Evolutionary conservation across 345 rosid species (phyloP), one percentile per base, ranked within the genome.

Genomic region (Acer yangbiense): DNA sequence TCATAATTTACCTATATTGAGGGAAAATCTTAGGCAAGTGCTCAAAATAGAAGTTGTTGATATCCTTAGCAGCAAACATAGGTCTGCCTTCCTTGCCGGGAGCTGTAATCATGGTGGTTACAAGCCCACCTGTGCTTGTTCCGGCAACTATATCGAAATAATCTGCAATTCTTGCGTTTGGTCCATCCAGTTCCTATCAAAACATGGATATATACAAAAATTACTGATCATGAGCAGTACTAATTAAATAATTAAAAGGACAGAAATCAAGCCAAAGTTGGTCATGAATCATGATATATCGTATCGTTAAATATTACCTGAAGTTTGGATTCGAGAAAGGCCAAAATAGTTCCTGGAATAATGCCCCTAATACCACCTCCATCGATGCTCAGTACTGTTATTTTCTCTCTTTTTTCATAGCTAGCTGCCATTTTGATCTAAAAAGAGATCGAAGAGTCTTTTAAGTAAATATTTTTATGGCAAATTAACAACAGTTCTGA

Each of bases 311-410:
- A 43, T 43, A 9, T 10, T 46, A 72, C 75, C 20, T 72, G 75
- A 58, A 72, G 75, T 44, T 72, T 72, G 48, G 65, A 55, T 72
- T 72, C 75, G 55, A 72, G 75, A 44, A 27, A 69, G 27, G 76
- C 72, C 9, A 80, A 76, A 27, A 69, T 20, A 12, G 71, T 57
- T 18, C 57, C 79, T 2, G 83, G 83, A 65, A 80, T 80, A 1
- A 75, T 70, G 72, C 83, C 83, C 46, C 73, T 70, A 9, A 80
- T 71, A 18, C 83, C 83, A 52, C 81, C 81, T 52, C 81, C 81
- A 43, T 78, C 81, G 7, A 78, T 72, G 72, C 77, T 65, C 11
- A 78, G 55, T 2, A 80, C 68, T 3, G 79, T 76, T 3, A 58
- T 66, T n/a, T 71, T 29, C 4, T 68, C 75, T 61, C 78, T 23